Evolutionary conservation across 1,284 basidiomycete species (phyloP), one percentile per base, ranked within the genome.

Genomic region (Marasmius tenuissimus): DNA sequence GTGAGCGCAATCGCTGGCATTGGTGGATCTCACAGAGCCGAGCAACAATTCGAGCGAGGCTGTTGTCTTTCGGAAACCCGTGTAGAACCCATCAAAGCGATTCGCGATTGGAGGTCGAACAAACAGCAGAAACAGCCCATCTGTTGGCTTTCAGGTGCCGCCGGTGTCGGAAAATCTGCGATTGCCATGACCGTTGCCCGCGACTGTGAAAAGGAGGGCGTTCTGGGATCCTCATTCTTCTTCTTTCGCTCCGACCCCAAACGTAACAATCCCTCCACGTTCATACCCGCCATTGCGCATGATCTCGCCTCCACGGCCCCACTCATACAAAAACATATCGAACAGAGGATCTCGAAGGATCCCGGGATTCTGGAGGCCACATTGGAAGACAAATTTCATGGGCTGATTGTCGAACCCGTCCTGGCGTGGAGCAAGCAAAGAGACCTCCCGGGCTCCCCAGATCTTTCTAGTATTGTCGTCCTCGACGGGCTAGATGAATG

Each of bases 401-500:
- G 42, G 20, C 37, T 59, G 6, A 20, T 58, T 9, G 33, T 34
- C 42, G 27, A 27, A 27, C 27, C 27, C 27, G 27, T 4, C 27
- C 27, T 27, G 27, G 2, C 27, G 4, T 27, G 27, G 27, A 27
- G 27, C 4, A 27, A 4, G 27, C 27, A 27, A 27, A 27, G 27
- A 4, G 27, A 27, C 27, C 27, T 27, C 4, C 4, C 27, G 4
- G 27, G 27, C 27, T 27, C 27, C 27, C 27, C 27, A 27, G 27
- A 4, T 27, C 27, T 27, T 27, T 50, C 58, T 34, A 52, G 20
- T 14, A 18, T 57, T 18, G 35, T 67, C 14, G 55, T 63, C 3
- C 57, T 65, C 16, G 69, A 69, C 52, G 68, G 68, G 34, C 52
- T 70, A 3, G 67, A 69, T 35, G 69, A 68, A 61, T 68, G 63